Evolutionary conservation across 768 basidiomycete species (phyloP), one percentile per base, ranked within the genome.

Genomic region (Rhodosporidiobolus sp.): DNA sequence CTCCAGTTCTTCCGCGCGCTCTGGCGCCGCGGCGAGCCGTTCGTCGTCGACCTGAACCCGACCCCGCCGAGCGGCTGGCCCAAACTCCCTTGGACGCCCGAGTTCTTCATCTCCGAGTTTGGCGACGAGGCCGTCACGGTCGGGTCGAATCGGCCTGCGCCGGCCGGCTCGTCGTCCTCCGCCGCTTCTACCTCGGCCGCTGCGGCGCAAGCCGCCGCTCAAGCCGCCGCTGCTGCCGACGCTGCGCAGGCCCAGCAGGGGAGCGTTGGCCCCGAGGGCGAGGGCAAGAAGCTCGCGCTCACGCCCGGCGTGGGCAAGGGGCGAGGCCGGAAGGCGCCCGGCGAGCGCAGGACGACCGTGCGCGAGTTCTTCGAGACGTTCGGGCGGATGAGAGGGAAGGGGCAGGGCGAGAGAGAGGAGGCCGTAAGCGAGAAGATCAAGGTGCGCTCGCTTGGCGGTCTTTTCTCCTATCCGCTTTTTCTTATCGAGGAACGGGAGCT

Each of bases 281-380:
- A 43, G 57, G 57, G 12, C 26, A 30, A 43, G 57, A 58, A 58
- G 48, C 32, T 32, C 32, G 56, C 48, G 24, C 34, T 3, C 49
- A 50, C 22, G 32, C 32, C 17, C 32, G 55, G 19, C 32, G 43
- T 22, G 34, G 32, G 93, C 66, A 79, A 34, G 34, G 11, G 19
- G 4, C 8, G 24, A 9, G 11, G 6, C 35, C 34, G 35, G 45
- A 12, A 50, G 35, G 9, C 10, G 48, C 11, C 22, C 48, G 35
- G 80, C 61, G 89, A 86, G 77, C 85, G 84, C 73, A 82, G 84
- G 16, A 84, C 87, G 11, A 89, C 86, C 0, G 88, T 98, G 10
- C 85, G 83, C 11, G 86, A 89, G 65, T 98, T 96, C 82, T 96
- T 97, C 78, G 81, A 82, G 19, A 80, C 81, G 81, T 96, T 95